A percentile compares a stretch with the other conserved stretches of the same genome.
Evolutionary conservation across 495 filamentous ascomycete genomes (phyloP).

Genomic region (Lophiostoma macrostomum): DNA sequence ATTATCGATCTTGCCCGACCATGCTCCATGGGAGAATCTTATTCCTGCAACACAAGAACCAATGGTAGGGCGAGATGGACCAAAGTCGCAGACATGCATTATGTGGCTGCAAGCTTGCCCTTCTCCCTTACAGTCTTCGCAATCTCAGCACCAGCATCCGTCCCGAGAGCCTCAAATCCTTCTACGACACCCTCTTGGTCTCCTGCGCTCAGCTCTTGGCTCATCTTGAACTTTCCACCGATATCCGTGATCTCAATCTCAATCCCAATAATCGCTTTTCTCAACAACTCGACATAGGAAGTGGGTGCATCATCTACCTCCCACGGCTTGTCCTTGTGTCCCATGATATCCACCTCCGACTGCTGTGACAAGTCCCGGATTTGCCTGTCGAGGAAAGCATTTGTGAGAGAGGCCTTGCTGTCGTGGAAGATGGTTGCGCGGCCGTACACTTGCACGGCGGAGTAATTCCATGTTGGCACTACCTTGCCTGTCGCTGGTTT

Average conservation of each 20-base stretch:
- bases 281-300: constrained; percentile 48
- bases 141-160: not conserved
- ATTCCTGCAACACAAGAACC: too few species aligned
- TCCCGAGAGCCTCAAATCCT: constrained; percentile 47
- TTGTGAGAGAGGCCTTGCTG: constrained; percentile 34
- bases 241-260: constrained; percentile 50
- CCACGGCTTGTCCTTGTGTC: constrained; percentile 44
- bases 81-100: too few species aligned
- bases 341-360: constrained; percentile 50
- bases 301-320: constrained; percentile 51
- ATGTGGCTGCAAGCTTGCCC: too few species aligned
- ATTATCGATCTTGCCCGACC: too few species aligned
- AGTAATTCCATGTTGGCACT: constrained; percentile 62
- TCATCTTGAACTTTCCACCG: constrained; percentile 59
- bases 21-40: too few species aligned
- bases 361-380: constrained; percentile 1
- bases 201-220: constrained; percentile 49
- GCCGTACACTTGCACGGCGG: constrained; percentile 7
- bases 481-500: constrained; percentile 57
- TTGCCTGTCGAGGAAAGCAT: constrained; percentile 42
- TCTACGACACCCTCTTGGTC: constrained; percentile 51
- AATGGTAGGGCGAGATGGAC: too few species aligned
- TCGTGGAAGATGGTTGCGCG: constrained; percentile 49
- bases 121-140: constrained; percentile 44
- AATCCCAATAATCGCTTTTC: constrained; percentile 55